Conservation (phyloP, 2,329 filamentous ascomycete genomes). For the Clonostachys rosea region DNA sequence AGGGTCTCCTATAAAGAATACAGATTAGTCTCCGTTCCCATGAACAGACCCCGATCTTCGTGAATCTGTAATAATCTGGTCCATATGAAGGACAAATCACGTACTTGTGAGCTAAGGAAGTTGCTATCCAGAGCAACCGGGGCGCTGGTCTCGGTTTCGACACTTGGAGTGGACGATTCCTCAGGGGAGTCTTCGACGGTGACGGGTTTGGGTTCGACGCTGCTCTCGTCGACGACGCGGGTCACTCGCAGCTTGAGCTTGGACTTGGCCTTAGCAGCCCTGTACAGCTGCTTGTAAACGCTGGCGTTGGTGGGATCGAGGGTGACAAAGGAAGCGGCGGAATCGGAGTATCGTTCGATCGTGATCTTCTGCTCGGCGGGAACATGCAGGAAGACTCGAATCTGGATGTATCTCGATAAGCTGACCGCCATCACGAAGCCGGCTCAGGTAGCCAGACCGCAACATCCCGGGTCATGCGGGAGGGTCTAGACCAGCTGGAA, state of each 20-base stretch:
- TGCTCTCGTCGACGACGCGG: conserved; percentile 12
- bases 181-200: not conserved
- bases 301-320: conserved; percentile 73
- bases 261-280: conserved; percentile 94
- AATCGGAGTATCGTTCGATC: conserved; percentile 95
- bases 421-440: not conserved
- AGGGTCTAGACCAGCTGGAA: not conserved
- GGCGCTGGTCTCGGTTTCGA: not conserved
- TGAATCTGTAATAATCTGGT: too few relatives aligned
- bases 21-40: too few relatives aligned
- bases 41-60: too few relatives aligned
- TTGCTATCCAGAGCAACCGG: too few relatives aligned
- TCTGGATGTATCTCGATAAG: conserved; percentile 11
- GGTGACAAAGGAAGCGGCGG: conserved; percentile 72
- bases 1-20: too few relatives aligned
- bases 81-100: too few relatives aligned
- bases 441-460: not conserved
- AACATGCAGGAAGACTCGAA: conserved; percentile 28
- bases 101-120: too few relatives aligned
- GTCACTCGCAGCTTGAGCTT: conserved; percentile 88
- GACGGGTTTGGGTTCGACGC: not conserved
- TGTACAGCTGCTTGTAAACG: conserved; percentile 95
- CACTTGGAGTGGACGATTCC: not conserved
- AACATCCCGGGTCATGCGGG: too few relatives aligned
- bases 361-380: conserved; percentile 34